Base-by-base conservation (phyloP, 345 rosid genomes). In the Hypericum androsaemum region DNA sequence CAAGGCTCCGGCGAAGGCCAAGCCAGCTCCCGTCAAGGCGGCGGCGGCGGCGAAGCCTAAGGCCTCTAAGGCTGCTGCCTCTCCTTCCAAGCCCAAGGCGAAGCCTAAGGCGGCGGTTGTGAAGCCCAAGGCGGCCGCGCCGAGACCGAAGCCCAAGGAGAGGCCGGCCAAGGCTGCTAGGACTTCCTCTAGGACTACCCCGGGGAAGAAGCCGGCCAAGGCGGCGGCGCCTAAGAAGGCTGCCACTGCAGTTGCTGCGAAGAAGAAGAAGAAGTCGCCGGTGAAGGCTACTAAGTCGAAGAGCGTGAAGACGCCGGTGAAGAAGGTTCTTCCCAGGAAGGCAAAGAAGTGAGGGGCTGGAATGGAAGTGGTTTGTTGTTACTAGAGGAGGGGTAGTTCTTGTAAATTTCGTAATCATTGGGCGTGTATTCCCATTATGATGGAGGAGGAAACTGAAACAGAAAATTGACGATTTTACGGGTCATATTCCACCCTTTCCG, bases 141-240 rank as follows among this genome's bases (percentile, higher is more conserved):
- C 64, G 1, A 57, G 50, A 47, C 67, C 64, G 11, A 65, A 65
- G 52, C 58, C 71, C 5, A 72, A 73, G 51, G 84, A 75, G 62
- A 78, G 77, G 66, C 83, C 87, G 12, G 80, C 74, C 0, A 86
- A 86, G 68, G 80, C 71, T 3, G 43, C 88, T 0, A 82, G 85
- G 60, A 77, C 95, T 8, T 82, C 95, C 0, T 65, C 78, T 2
- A 73, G 89, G 63, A 78, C 80, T 0, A 62, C 87, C 39, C 87
- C 95, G 0, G 89, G 89, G 52, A 85, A 66, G 66, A 85, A 54
- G 22, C 32, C 32, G 32, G 61, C n/a, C n/a, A n/a, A n/a, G n/a
- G n/a, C 67, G 0, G 75, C 73, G 7, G 71, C 76, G 2, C 72
- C 70, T 10, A 85, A 80, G 78, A 74, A 75, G 61, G 67, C 70